Evolutionary conservation across 371 early-diverging fungal genomes (phyloP).

Genomic region (Choanephora cucurbitarum): DNA sequence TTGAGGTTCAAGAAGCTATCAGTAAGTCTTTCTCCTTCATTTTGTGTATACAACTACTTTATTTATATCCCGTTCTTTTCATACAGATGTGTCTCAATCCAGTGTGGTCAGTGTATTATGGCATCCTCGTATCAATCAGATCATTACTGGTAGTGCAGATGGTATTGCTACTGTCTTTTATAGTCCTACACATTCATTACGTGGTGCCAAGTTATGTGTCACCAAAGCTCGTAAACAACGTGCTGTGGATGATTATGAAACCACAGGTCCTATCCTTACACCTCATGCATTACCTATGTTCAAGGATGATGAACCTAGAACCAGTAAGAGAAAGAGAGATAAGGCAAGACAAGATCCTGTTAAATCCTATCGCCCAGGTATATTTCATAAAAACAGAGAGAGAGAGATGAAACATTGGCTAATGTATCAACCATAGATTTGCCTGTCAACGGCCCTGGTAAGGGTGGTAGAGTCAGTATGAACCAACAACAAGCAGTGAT

Average conservation of each 20-base stretch:
- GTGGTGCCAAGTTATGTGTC: conserved; percentile 79
- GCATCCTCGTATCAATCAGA: conserved; percentile 89
- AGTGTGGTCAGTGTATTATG: conserved; percentile 82
- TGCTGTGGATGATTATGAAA: conserved; percentile 69
- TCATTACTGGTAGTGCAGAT: conserved; percentile 76
- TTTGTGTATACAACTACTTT: too few relatives aligned
- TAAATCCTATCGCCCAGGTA: conserved; percentile 74
- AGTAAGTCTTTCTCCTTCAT: too few relatives aligned
- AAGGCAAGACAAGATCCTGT: conserved; percentile 78
- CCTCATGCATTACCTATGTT: conserved; percentile 90
- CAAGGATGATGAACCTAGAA: conserved; percentile 68
- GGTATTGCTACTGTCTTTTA: conserved; percentile 81
- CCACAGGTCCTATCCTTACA: conserved; percentile 76
- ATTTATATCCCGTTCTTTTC: background rate
- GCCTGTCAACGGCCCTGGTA: conserved; percentile 83
- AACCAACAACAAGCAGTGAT: conserved; percentile 85
- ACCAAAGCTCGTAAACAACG: conserved; percentile 65
- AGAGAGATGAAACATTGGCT: too few relatives aligned
- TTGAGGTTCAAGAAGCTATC: conserved; percentile 59
- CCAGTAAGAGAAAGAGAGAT: conserved; percentile 74
- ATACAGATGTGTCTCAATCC: conserved; percentile 52
- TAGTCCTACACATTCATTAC: conserved; percentile 68
- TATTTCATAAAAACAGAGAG: too few relatives aligned
- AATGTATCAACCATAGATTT: conserved; percentile 60
- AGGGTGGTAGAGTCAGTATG: conserved; percentile 83